Conservation (phyloP, 305 asterid genomes). For the Petunia hybrid region DNA sequence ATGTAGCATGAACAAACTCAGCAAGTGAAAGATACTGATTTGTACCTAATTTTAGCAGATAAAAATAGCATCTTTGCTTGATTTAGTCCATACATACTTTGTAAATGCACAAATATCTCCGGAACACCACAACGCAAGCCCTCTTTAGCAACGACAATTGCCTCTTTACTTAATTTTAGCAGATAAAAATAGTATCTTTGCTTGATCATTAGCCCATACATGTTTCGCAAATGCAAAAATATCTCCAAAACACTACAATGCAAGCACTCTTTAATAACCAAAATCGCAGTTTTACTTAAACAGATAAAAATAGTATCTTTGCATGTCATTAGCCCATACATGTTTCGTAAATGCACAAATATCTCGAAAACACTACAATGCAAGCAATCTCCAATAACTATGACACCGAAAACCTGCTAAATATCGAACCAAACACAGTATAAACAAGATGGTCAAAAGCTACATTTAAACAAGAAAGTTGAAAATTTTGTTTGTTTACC, state of each 20-base stretch:
- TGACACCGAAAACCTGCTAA: constrained; percentile 1
- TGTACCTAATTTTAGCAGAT: not conserved
- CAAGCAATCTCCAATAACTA: constrained; percentile 25
- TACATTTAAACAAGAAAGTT: not conserved
- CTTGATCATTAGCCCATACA: no score
- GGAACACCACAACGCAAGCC: not conserved
- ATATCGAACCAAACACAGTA: not conserved
- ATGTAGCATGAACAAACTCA: not conserved
- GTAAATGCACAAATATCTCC: not conserved
- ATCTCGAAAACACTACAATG: no score
- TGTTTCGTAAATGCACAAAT: no score
- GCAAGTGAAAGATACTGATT: not conserved
- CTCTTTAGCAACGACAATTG: no score
- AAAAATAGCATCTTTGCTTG: not conserved
- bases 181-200: no score
- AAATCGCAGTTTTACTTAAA: no score
- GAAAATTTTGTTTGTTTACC: constrained; percentile 38
- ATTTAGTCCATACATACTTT: not conserved
- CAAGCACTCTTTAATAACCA: no score
- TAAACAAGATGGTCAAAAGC: not conserved
- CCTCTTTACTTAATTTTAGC: no score
- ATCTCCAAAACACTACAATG: no score
- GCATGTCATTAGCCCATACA: no score
- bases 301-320: no score
- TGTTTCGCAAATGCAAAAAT: no score